phyloP scores from a whole-genome alignment of 2,329 filamentous ascomycete species.

The Phaeosphaeriaceae sp. region DNA sequence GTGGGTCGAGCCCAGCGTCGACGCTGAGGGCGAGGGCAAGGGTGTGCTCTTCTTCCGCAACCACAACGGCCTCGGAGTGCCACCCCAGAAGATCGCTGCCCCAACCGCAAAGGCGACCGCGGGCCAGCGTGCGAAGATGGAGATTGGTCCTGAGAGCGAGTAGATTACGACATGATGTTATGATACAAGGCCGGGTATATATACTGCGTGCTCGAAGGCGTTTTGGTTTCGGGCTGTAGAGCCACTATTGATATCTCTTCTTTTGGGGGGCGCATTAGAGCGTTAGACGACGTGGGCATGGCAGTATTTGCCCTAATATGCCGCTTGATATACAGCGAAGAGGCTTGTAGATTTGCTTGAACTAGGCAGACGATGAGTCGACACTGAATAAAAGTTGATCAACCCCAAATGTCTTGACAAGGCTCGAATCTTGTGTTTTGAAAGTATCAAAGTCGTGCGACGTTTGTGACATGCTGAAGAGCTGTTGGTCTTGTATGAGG shows the following conservation, averaged over 20 bases:
- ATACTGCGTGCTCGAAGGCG: conserved; percentile 22
- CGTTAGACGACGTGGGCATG: conserved; percentile 15
- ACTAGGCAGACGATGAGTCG: conserved; percentile 1
- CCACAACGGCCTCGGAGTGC: conserved; percentile 81
- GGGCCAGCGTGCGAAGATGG: conserved; percentile 46
- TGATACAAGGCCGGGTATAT: conserved; percentile 26
- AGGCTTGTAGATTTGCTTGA: conserved; percentile 21
- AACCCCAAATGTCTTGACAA: not conserved
- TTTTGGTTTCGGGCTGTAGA: conserved; percentile 20
- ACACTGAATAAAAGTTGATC: not conserved
- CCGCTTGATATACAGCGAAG: conserved; percentile 6
- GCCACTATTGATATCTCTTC: conserved; percentile 15
- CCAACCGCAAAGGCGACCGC: conserved; percentile 36
- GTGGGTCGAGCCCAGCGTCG: conserved; percentile 93
- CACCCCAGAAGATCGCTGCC: conserved; percentile 56
- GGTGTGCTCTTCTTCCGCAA: conserved; percentile 95
- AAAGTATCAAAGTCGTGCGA: not conserved
- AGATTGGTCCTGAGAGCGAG: conserved; percentile 41
- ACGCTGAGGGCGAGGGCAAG: conserved; percentile 79
- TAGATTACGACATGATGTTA: conserved; percentile 28
- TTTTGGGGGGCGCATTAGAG: conserved; percentile 23
- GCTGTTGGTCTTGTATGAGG: not conserved
- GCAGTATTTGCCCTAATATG: conserved; percentile 18
- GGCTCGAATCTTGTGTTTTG: not conserved
- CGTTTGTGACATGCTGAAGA: not conserved